Evolutionary conservation across 768 basidiomycete species (phyloP).

Genomic region (Amanita phalloides): DNA sequence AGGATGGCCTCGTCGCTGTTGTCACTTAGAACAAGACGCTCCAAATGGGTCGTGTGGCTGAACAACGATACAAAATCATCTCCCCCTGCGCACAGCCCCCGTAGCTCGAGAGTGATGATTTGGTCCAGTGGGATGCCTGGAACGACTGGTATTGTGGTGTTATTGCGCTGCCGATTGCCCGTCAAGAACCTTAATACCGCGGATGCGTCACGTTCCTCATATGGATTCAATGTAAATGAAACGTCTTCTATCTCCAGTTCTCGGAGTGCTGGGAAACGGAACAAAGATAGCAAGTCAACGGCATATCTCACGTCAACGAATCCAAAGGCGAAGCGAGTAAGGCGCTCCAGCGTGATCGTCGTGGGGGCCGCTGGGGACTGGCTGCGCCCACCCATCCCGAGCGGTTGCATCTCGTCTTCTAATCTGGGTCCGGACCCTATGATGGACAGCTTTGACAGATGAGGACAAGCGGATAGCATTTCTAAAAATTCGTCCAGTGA

Average conservation of each 20-base stretch:
- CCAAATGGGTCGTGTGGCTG: background rate
- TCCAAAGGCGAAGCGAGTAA: conserved; percentile 28
- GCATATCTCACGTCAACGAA: conserved; percentile 31
- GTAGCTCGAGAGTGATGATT: conserved; percentile 1
- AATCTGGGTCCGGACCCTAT: conserved; percentile 43
- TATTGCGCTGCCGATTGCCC: background rate
- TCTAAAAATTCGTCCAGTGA: conserved; percentile 31
- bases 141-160: background rate
- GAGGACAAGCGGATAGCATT: conserved; percentile 30
- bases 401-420: conserved; percentile 1
- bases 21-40: background rate
- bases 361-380: background rate
- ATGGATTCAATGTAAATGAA: conserved; percentile 13
- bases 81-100: conserved; percentile 1
- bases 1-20: background rate
- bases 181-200: conserved; percentile 2
- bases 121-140: background rate
- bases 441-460: conserved; percentile 32
- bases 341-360: conserved; percentile 7
- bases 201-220: conserved; percentile 3
- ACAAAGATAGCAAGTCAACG: conserved; percentile 23
- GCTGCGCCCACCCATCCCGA: background rate
- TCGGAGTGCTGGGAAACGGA: conserved; percentile 26
- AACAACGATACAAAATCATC: background rate
- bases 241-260: conserved; percentile 37